These are phyloP conservation scores for Ambrosia hybrid DNA, from an alignment of 140 eudicot genomes.

Conservation along the genomic window DNA sequence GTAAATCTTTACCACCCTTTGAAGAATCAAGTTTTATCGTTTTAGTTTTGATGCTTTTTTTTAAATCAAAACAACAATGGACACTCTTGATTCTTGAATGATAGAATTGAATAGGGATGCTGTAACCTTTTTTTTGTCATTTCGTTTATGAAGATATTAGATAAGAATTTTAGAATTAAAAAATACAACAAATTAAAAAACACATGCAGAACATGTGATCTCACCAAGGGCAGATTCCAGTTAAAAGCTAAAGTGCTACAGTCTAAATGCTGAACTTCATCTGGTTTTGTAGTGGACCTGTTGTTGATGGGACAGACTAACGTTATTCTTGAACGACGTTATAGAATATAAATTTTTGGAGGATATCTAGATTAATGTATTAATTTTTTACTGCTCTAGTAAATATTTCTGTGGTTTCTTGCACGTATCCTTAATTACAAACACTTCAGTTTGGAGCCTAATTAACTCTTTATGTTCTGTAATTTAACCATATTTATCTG, in stretches of 20 bases:
- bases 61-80: background rate
- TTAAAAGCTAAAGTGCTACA: conserved; percentile 4
- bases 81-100: background rate
- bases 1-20: background rate
- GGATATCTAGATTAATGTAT: background rate
- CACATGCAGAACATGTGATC: background rate
- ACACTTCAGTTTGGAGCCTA: background rate
- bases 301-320: conserved; percentile 1
- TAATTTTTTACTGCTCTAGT: background rate
- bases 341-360: conserved; percentile 1
- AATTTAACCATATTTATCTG: conserved; percentile 21
- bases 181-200: background rate
- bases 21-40: background rate
- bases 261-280: background rate
- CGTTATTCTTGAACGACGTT: background rate
- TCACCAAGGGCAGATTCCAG: background rate
- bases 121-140: background rate
- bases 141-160: background rate
- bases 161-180: background rate
- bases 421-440: background rate
- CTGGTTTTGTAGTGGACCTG: conserved; percentile 3
- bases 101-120: background rate
- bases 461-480: background rate
- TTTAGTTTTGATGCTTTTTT: background rate
- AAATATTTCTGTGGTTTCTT: background rate